Evolutionary conservation across 352 stramenopile genomes (phyloP).

Genomic region (Pelagophyceae sp.): DNA sequence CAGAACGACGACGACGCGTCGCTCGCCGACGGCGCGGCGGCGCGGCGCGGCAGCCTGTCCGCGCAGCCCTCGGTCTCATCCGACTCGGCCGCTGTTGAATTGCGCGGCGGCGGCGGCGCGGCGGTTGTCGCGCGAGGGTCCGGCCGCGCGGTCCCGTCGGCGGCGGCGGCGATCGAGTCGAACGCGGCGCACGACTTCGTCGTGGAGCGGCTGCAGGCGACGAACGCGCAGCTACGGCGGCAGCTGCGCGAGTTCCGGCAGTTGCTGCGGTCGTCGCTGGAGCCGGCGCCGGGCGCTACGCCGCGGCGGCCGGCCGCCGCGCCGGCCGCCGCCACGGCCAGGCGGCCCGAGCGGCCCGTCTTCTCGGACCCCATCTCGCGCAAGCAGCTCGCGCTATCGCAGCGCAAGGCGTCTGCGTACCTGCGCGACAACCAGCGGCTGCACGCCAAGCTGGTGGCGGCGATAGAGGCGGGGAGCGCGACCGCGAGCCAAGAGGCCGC

Average conservation of each 20-base stretch:
- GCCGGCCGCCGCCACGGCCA: too few relatives aligned
- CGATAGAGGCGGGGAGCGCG: not conserved
- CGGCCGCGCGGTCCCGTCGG: not conserved
- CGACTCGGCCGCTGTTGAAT: too few relatives aligned
- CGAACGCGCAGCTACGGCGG: not conserved
- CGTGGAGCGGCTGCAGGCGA: constrained; percentile 23
- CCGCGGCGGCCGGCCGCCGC: too few relatives aligned
- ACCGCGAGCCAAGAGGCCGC: not conserved
- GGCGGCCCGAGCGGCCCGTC: not conserved
- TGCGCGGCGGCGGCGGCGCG: too few relatives aligned
- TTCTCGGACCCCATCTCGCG: not conserved
- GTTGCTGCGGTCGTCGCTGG: not conserved
- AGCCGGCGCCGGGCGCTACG: not conserved
- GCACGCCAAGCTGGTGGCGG: not conserved
- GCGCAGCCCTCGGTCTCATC: too few relatives aligned
- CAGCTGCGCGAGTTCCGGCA: not conserved
- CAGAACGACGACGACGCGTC: not conserved
- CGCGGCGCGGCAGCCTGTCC: too few relatives aligned
- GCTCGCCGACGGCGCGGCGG: not conserved
- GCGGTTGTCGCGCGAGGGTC: too few relatives aligned
- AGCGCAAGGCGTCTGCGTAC: not conserved
- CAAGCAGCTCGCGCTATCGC: not conserved
- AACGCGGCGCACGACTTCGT: not conserved
- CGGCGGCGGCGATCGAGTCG: not conserved
- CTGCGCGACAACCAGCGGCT: not conserved